Evolutionary conservation across 2,329 filamentous ascomycete genomes (phyloP).

Genomic region (Clonostachys solani): DNA sequence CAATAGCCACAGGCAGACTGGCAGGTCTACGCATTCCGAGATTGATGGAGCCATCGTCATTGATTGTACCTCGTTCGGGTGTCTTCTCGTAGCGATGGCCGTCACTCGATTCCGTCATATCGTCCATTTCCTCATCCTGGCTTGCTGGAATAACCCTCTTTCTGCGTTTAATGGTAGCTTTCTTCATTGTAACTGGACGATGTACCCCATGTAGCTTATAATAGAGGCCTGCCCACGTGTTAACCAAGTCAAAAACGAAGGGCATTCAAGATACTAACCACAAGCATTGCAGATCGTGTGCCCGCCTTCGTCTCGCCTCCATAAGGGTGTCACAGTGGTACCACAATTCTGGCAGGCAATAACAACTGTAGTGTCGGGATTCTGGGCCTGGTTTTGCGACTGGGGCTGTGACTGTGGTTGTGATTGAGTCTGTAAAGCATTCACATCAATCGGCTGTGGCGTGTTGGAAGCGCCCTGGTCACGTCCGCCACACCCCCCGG

Average conservation of each 20-base stretch:
- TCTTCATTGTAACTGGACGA: slow-evolving; percentile 97
- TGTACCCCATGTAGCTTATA: slow-evolving; percentile 94
- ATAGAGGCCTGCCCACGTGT: slow-evolving; percentile 67
- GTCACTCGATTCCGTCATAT: slow-evolving; percentile 39
- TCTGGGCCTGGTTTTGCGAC: slow-evolving; percentile 16
- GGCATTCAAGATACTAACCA: slow-evolving; percentile 53
- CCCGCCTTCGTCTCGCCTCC: slow-evolving; percentile 89
- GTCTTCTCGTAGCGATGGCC: slow-evolving; percentile 27
- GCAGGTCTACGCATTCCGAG: slow-evolving; percentile 49
- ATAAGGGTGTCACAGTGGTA: slow-evolving; percentile 93
- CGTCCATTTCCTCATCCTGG: slow-evolving; percentile 43
- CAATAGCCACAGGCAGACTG: slow-evolving; percentile 38
- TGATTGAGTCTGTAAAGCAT: slow-evolving; percentile 27
- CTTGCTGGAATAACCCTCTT: slow-evolving; percentile 89
- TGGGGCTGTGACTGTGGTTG: background rate
- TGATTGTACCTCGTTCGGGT: slow-evolving; percentile 50
- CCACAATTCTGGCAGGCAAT: slow-evolving; percentile 96
- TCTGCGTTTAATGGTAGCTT: slow-evolving; percentile 90
- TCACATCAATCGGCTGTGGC: slow-evolving; percentile 21
- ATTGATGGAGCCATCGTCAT: slow-evolving; percentile 62
- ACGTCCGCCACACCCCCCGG: slow-evolving; percentile 22
- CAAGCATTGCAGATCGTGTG: slow-evolving; percentile 99
- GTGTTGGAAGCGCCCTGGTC: slow-evolving; percentile 8
- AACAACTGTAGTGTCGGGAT: slow-evolving; percentile 39
- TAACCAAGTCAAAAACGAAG: slow-evolving; percentile 1